Percentiles rank a stretch among this genome's conserved stretches.
Conservation (phyloP, 2,329 filamentous ascomycete species). For the Epichloe festucae region DNA sequence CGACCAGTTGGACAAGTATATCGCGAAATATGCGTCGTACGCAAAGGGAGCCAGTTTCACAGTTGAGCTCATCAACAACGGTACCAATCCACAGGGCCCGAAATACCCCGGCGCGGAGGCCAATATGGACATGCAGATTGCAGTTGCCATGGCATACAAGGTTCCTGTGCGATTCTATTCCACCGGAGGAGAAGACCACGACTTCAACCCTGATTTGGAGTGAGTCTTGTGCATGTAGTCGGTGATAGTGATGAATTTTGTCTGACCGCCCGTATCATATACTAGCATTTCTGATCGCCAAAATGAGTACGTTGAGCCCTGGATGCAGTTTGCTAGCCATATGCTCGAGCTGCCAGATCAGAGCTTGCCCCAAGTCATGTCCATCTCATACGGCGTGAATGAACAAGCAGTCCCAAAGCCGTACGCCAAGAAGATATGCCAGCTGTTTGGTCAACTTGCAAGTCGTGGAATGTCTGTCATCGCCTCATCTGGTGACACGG, state of each 20-base stretch:
- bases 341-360: constrained; percentile 40
- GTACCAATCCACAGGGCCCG: constrained; percentile 33
- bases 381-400: constrained; percentile 58
- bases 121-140: constrained; percentile 26
- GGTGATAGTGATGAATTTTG: neutral
- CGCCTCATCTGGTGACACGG: constrained; percentile 47
- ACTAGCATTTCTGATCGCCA: constrained; percentile 15
- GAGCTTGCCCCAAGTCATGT: constrained; percentile 48
- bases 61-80: constrained; percentile 43
- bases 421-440: constrained; percentile 39
- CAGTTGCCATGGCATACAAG: constrained; percentile 20
- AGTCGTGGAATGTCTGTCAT: constrained; percentile 55
- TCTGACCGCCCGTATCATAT: neutral
- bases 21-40: constrained; percentile 38
- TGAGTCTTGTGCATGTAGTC: constrained; percentile 11
- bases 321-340: constrained; percentile 49
- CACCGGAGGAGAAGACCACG: constrained; percentile 18
- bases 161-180: constrained; percentile 22
- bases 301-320: constrained; percentile 46
- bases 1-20: constrained; percentile 42
- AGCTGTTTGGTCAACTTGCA: constrained; percentile 51
- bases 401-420: constrained; percentile 48
- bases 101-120: constrained; percentile 18
- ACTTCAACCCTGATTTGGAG: constrained; percentile 22
- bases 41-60: constrained; percentile 42